A percentile compares a stretch with the other conserved stretches of the same genome.
Evolutionary conservation across 2,329 filamentous ascomycete genomes (phyloP).

Genomic region (Aspergillus unguis): DNA sequence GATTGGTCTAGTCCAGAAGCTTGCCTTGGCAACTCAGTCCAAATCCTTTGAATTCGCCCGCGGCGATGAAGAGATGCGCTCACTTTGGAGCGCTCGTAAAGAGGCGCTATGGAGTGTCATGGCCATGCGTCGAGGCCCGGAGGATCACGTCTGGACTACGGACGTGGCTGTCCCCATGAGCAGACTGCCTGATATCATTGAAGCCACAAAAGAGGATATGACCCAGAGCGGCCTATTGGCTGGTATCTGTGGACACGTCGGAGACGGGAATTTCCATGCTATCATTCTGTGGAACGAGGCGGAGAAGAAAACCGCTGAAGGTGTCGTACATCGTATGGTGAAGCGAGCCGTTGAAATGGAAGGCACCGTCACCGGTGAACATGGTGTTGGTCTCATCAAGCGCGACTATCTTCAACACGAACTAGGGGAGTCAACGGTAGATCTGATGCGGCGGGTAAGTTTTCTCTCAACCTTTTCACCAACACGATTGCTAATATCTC

Average conservation of each 20-base stretch:
- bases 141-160: constrained; percentile 70
- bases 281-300: constrained; percentile 59
- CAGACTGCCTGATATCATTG: constrained; percentile 67
- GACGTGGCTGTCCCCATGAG: constrained; percentile 78
- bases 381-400: constrained; percentile 68
- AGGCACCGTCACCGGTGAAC: constrained; percentile 69
- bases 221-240: constrained; percentile 60
- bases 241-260: constrained; percentile 69
- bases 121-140: constrained; percentile 58
- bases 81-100: constrained; percentile 74
- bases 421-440: constrained; percentile 58
- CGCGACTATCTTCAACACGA: constrained; percentile 63
- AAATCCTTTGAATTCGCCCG: constrained; percentile 66
- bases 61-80: constrained; percentile 61
- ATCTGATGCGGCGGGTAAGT: constrained; percentile 62
- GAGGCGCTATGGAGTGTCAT: constrained; percentile 71
- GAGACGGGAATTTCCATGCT: constrained; percentile 72
- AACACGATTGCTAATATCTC: neutral
- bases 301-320: constrained; percentile 54
- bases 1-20: constrained; percentile 56
- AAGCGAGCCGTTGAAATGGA: constrained; percentile 67
- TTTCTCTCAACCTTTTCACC: neutral
- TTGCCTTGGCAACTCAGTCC: constrained; percentile 54
- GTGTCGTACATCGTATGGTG: constrained; percentile 66
- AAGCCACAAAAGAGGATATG: constrained; percentile 65